Conservation (phyloP, 1,284 basidiomycete species). For the Cystobasidium sp. region DNA sequence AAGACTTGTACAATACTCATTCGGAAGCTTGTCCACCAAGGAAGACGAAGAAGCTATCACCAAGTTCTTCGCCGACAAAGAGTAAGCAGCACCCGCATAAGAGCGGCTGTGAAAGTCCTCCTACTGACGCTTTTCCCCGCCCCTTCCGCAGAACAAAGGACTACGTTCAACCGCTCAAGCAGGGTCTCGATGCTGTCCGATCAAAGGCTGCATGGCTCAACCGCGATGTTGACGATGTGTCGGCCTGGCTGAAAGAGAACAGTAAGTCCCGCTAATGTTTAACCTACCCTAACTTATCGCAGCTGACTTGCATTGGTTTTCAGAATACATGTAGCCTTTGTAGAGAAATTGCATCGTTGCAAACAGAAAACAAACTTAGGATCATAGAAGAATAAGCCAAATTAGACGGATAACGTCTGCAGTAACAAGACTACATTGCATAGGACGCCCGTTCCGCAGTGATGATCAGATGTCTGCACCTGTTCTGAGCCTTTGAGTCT, state of each 20-base stretch:
- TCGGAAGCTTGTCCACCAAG: constrained; percentile 68
- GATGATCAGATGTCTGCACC: too few species aligned
- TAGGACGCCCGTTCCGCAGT: too few species aligned
- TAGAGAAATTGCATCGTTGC: background rate
- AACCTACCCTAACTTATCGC: background rate
- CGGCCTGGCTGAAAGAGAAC: constrained; percentile 66
- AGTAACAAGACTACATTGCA: too few species aligned
- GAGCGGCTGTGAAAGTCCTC: background rate
- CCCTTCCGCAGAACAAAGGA: constrained; percentile 34
- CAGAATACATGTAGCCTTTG: constrained; percentile 3
- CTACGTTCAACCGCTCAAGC: constrained; percentile 58
- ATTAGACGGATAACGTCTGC: too few species aligned
- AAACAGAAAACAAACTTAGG: background rate
- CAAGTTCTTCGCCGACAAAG: constrained; percentile 61
- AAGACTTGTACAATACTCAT: constrained; percentile 61
- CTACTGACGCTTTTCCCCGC: background rate
- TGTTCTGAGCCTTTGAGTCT: background rate
- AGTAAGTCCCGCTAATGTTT: constrained; percentile 1
- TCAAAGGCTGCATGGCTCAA: constrained; percentile 63
- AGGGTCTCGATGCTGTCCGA: constrained; percentile 62
- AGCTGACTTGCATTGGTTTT: background rate
- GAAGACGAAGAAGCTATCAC: constrained; percentile 71
- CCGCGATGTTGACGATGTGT: constrained; percentile 64
- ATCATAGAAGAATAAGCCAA: too few species aligned
- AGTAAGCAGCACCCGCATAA: constrained; percentile 54